Conservation (phyloP, 1,139 yeast genomes). For the Petasospora fabianii region DNA sequence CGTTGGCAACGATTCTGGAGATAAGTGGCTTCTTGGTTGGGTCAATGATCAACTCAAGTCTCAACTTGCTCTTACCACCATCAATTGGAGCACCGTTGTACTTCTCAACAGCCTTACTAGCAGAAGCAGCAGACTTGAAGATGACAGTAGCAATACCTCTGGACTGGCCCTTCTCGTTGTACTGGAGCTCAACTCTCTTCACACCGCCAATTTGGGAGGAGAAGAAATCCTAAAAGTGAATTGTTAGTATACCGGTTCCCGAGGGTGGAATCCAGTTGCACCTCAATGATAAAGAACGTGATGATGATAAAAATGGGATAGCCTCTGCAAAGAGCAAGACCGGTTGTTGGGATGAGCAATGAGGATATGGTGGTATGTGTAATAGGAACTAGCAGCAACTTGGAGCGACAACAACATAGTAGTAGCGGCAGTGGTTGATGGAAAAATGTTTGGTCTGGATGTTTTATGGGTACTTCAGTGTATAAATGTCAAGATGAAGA, state of each 20-base stretch:
- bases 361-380: too few relatives aligned
- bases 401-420: too few relatives aligned
- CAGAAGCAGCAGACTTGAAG: conserved; percentile 66
- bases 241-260: conserved; percentile 8
- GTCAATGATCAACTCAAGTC: conserved; percentile 82
- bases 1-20: conserved; percentile 63
- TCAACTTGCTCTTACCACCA: conserved; percentile 74
- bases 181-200: conserved; percentile 63
- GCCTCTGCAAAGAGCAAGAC: too few relatives aligned
- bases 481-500: not conserved
- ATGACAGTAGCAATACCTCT: conserved; percentile 88
- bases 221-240: conserved; percentile 70
- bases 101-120: conserved; percentile 72
- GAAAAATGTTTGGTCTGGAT: too few relatives aligned
- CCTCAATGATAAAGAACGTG: too few relatives aligned
- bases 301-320: too few relatives aligned
- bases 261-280: not conserved
- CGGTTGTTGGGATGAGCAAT: too few relatives aligned
- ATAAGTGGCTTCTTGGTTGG: conserved; percentile 77
- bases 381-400: too few relatives aligned
- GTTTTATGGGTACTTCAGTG: not conserved
- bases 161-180: conserved; percentile 85
- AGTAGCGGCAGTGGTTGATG: too few relatives aligned
- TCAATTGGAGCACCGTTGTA: conserved; percentile 95
- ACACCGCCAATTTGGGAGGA: conserved; percentile 87